These are phyloP conservation scores for Ophiostoma tasmaniense DNA, from an alignment of 2,329 filamentous ascomycete species.

Conservation along the genomic window DNA sequence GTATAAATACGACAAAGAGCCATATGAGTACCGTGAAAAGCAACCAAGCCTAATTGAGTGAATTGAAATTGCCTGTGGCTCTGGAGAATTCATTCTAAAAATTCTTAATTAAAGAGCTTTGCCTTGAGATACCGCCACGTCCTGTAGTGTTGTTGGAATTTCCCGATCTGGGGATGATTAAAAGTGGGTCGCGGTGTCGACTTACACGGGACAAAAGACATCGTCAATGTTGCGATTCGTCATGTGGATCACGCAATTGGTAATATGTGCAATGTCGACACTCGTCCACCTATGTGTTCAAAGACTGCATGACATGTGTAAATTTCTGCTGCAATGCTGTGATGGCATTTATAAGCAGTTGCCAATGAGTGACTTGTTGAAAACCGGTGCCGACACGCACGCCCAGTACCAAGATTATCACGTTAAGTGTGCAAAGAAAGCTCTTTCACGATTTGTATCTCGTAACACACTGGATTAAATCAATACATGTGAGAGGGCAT, in stretches of 20 bases:
- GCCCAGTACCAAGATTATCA: background rate
- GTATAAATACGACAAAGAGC: background rate
- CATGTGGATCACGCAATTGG: slow-evolving; percentile 4
- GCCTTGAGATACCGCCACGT: background rate
- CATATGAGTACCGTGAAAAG: background rate
- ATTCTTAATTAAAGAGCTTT: background rate
- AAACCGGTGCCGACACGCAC: background rate
- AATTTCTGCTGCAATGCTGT: background rate
- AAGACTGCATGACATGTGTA: background rate
- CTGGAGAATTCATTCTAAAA: background rate
- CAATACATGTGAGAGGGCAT: background rate
- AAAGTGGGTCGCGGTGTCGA: background rate
- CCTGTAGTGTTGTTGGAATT: background rate
- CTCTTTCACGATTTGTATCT: background rate
- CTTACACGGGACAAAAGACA: slow-evolving; percentile 4
- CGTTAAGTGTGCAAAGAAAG: background rate
- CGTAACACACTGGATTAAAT: too few species aligned
- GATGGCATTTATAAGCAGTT: background rate
- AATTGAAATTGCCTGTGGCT: too few species aligned
- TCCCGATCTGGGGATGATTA: background rate
- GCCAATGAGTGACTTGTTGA: too few species aligned
- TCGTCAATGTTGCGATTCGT: background rate
- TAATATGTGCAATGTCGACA: slow-evolving; percentile 1
- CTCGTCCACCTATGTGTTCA: background rate
- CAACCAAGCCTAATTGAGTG: too few species aligned